phyloP scores from a whole-genome alignment of 305 asterid genomes.

The Rubia peregrina region DNA sequence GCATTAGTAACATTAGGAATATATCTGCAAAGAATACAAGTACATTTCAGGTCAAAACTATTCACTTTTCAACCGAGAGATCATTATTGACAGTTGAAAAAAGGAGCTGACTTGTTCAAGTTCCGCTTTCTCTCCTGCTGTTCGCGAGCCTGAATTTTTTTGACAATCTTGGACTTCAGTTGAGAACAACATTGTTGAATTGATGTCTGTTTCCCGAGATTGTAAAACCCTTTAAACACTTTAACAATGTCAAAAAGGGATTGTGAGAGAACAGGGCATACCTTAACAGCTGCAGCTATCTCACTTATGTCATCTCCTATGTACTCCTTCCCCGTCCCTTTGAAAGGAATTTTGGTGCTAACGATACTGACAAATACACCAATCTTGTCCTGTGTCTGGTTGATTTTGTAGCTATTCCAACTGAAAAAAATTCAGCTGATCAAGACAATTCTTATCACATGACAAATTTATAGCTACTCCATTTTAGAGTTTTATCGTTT shows the following conservation, averaged over 20 bases:
- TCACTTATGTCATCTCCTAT: conserved; percentile 95
- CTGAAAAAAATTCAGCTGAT: conserved; percentile 34
- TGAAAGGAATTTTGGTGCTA: conserved; percentile 92
- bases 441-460: neutral
- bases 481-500: too few species aligned
- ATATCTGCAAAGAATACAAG: conserved; percentile 46
- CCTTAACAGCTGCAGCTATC: conserved; percentile 92
- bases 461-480: neutral
- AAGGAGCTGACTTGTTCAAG: conserved; percentile 52
- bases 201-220: conserved; percentile 45
- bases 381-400: conserved; percentile 84
- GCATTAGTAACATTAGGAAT: conserved; percentile 74
- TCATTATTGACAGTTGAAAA: conserved; percentile 9
- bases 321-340: conserved; percentile 94
- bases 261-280: conserved; percentile 14
- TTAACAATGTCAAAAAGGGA: neutral
- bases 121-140: conserved; percentile 94
- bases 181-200: conserved; percentile 80
- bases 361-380: conserved; percentile 94
- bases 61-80: conserved; percentile 19
- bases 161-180: conserved; percentile 74
- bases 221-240: conserved; percentile 20
- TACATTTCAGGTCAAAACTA: conserved; percentile 10
- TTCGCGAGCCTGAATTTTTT: conserved; percentile 91
- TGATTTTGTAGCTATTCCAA: conserved; percentile 89